Evolutionary conservation across 176 grass and related monocot species (phyloP).

Genomic region (Rhipidocladum racemiflorum): DNA sequence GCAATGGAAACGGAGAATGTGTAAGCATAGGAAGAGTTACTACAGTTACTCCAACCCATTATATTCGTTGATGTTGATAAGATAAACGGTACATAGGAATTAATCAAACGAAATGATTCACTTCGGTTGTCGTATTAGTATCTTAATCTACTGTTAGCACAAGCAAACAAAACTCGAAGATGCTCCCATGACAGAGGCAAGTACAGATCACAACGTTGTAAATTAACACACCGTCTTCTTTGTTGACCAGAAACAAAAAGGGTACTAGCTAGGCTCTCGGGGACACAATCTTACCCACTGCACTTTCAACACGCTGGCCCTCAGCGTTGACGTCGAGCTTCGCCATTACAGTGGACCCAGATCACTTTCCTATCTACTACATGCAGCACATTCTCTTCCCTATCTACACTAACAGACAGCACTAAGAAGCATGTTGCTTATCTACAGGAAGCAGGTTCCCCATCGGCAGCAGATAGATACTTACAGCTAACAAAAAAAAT

Average conservation of each 20-base stretch:
- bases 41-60: not conserved
- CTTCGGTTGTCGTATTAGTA: not conserved
- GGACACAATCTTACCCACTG: not conserved
- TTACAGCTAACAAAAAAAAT: not conserved
- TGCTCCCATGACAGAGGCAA: conserved; percentile 11
- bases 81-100: not conserved
- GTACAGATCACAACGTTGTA: not conserved
- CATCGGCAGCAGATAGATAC: not conserved
- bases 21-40: not conserved
- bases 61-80: not conserved
- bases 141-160: not conserved
- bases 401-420: not conserved
- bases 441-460: not conserved
- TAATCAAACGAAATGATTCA: not conserved
- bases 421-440: not conserved
- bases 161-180: not conserved
- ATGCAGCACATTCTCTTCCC: conserved; percentile 1
- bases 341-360: not conserved
- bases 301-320: conserved; percentile 25
- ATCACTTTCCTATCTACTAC: conserved; percentile 12
- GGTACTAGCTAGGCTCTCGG: not conserved
- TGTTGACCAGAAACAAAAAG: not conserved
- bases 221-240: not conserved
- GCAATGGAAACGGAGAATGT: not conserved
- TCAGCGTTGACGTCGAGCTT: not conserved